These are phyloP conservation scores for Tetragonia tetragonoides DNA, from an alignment of 148 eudicot species.

Conservation along the genomic window DNA sequence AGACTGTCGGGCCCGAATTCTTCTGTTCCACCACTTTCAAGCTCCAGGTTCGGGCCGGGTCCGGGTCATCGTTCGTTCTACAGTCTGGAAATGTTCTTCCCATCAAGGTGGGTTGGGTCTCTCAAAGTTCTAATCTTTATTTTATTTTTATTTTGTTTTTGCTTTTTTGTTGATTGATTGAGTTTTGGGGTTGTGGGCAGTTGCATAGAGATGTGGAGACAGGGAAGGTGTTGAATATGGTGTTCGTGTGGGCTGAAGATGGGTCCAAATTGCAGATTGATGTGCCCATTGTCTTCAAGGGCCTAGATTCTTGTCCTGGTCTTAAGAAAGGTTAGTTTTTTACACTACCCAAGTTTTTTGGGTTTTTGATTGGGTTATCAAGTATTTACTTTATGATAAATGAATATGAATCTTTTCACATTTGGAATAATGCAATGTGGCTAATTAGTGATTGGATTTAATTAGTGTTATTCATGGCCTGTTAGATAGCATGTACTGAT, in stretches of 20 bases:
- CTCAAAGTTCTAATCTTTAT: not conserved
- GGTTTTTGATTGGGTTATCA: not conserved
- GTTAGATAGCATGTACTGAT: not conserved
- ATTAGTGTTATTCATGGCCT: not conserved
- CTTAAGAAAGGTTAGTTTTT: slow-evolving; percentile 68
- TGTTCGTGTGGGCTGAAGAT: slow-evolving; percentile 84
- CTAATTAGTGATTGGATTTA: not conserved
- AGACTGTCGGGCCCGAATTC: slow-evolving; percentile 47
- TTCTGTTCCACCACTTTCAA: slow-evolving; percentile 81
- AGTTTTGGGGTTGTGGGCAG: slow-evolving; percentile 29
- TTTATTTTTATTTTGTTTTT: not conserved
- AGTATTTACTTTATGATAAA: not conserved
- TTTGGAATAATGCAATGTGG: no score
- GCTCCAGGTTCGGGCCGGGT: slow-evolving; percentile 80
- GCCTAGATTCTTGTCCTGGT: slow-evolving; percentile 68
- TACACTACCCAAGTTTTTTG: not conserved
- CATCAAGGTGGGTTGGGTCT: slow-evolving; percentile 41
- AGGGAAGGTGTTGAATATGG: slow-evolving; percentile 80
- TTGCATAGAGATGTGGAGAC: slow-evolving; percentile 65
- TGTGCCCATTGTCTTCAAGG: slow-evolving; percentile 82
- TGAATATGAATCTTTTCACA: not conserved
- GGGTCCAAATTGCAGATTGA: slow-evolving; percentile 70
- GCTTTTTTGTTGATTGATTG: not conserved
- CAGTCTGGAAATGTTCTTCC: slow-evolving; percentile 73
- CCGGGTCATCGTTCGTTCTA: slow-evolving; percentile 69